phyloP scores from a whole-genome alignment of 148 eudicot genomes.

The Vaccinium myrtillus region DNA sequence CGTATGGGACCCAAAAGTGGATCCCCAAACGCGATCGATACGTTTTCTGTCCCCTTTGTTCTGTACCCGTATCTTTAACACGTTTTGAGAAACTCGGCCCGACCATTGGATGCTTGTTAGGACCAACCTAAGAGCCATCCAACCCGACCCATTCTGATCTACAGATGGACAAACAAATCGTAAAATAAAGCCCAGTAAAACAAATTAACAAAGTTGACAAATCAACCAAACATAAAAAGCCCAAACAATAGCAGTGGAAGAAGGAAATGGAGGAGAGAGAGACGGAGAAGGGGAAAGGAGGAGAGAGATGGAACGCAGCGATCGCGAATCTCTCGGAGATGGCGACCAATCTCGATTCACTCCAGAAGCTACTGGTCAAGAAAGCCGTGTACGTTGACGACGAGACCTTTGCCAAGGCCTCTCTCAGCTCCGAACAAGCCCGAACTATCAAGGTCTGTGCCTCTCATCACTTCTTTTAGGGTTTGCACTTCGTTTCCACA shows the following conservation, averaged over 20 bases:
- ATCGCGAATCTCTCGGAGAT: slow-evolving; percentile 72
- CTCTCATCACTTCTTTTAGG: background rate
- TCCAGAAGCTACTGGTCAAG: slow-evolving; percentile 67
- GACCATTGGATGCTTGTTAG: no score
- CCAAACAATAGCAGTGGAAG: background rate
- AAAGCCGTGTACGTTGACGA: slow-evolving; percentile 88
- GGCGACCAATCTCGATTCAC: slow-evolving; percentile 67
- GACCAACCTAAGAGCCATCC: no score
- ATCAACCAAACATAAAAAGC: background rate
- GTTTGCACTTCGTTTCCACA: background rate
- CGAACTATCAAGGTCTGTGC: slow-evolving; percentile 78
- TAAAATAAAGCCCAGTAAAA: no score
- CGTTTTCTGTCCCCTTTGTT: no score
- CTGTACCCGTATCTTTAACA: no score
- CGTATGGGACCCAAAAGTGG: no score
- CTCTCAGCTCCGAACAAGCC: slow-evolving; percentile 80
- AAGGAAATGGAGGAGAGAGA: slow-evolving; percentile 42
- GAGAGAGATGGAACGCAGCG: slow-evolving; percentile 83
- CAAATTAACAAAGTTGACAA: background rate
- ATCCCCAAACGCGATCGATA: no score
- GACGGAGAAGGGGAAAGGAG: slow-evolving; percentile 40
- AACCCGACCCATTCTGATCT: no score
- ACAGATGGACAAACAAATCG: no score
- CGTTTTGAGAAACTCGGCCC: no score
- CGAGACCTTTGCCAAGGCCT: slow-evolving; percentile 72